Percentiles rank a stretch among this genome's conserved stretches.
Evolutionary conservation across 768 basidiomycete genomes (phyloP).

Genomic region (Dacryopinax primogenitus): DNA sequence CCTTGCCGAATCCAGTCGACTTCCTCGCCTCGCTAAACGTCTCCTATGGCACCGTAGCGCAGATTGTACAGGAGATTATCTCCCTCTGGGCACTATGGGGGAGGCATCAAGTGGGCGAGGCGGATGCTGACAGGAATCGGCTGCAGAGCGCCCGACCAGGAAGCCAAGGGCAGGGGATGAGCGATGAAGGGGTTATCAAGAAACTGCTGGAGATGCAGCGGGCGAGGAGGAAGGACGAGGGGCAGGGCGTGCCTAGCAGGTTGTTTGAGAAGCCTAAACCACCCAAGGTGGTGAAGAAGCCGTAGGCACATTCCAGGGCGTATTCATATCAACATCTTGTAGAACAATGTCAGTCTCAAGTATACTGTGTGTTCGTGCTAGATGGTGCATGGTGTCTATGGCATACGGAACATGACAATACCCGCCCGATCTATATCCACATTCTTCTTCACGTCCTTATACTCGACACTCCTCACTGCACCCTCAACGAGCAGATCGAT

Average conservation of each 20-base stretch:
- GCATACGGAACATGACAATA: slow-evolving; percentile 56
- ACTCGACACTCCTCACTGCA: slow-evolving; percentile 40
- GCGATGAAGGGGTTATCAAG: neutral
- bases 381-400: slow-evolving; percentile 22
- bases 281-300: neutral
- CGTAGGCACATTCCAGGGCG: neutral
- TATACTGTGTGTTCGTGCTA: neutral
- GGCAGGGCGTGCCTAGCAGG: neutral
- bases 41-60: slow-evolving; percentile 64
- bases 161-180: neutral
- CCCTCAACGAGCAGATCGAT: slow-evolving; percentile 41
- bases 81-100: slow-evolving; percentile 84
- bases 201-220: neutral
- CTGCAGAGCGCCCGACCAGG: neutral
- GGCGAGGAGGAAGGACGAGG: neutral
- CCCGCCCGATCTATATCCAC: slow-evolving; percentile 46
- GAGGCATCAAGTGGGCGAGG: slow-evolving; percentile 20
- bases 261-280: slow-evolving; percentile 1
- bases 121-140: neutral
- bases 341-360: neutral
- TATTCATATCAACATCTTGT: neutral
- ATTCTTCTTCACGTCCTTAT: slow-evolving; percentile 43
- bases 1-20: slow-evolving; percentile 32
- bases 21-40: slow-evolving; percentile 83
- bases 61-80: slow-evolving; percentile 83